Evolutionary conservation across 2,329 filamentous ascomycete genomes (phyloP).

Genomic region (Ophiobolus disseminans): DNA sequence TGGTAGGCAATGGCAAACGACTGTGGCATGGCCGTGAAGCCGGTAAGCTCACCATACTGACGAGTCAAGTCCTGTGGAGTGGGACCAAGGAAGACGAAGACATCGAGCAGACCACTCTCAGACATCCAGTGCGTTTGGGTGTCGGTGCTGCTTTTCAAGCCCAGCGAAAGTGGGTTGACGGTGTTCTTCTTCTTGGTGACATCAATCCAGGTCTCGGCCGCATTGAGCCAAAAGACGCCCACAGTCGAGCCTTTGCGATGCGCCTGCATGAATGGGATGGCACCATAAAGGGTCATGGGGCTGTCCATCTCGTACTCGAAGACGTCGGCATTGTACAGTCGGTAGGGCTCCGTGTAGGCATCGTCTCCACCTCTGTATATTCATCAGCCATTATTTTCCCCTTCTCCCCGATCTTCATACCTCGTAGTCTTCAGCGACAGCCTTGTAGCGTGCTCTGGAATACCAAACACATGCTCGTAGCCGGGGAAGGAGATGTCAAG

Average conservation of each 20-base stretch:
- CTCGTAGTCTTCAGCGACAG: conserved; percentile 89
- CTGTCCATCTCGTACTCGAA: conserved; percentile 98
- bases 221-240: conserved; percentile 96
- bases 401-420: conserved; percentile 39
- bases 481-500: conserved; percentile 91
- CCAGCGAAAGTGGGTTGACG: conserved; percentile 79
- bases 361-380: conserved; percentile 72
- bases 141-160: conserved; percentile 70
- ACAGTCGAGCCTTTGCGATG: conserved; percentile 93
- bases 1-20: conserved; percentile 94
- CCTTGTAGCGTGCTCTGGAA: conserved; percentile 89
- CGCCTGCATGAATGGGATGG: conserved; percentile 97
- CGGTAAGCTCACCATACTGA: conserved; percentile 87
- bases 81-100: conserved; percentile 93
- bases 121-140: conserved; percentile 98
- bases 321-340: conserved; percentile 94
- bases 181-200: conserved; percentile 79
- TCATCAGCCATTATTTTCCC: conserved; percentile 1
- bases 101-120: conserved; percentile 85
- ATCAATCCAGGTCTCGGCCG: conserved; percentile 96
- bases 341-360: conserved; percentile 87
- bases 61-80: conserved; percentile 82
- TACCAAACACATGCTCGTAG: conserved; percentile 91
- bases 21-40: conserved; percentile 88
- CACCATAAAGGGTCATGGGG: conserved; percentile 97